Base-by-base conservation (phyloP, 371 early-diverging fungal species). In the Apophysomyces elegans region DNA sequence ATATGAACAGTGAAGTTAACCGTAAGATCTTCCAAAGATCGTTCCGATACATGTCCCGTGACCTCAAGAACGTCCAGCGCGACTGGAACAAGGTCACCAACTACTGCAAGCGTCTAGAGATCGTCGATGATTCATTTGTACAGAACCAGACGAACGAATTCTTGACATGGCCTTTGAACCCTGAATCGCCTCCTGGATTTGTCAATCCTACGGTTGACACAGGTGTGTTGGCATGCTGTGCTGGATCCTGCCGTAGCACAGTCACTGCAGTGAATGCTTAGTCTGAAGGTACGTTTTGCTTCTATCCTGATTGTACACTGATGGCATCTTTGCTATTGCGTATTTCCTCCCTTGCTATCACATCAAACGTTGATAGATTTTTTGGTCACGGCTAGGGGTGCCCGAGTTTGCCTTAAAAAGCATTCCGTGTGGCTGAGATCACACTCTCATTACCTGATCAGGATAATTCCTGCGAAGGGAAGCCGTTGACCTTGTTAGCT, bases 61-160 rank as follows among this genome's bases (percentile, higher is more conserved):
- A 82, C 58, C 59, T 85, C 56, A 78, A 83, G 81, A 89, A 89
- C 68, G 87, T 89, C 1, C 80, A 84, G 61, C 83, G 89, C 21
- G 88, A 88, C 71, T 87, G 89, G 89, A 80, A 80, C 74, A 89
- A 89, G 79, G 89, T 89, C 37, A 87, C 88, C 67, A 81, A 78
- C 59, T 88, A 86, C 71, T 79, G 80, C 78, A 87, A 86, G 76
- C 83, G 83, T 58, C 76, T 89, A 37, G 82, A 68, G 9, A 84
- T 88, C 58, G 83, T 88, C 26, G 80, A 84, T 36, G 76, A 76
- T 47, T 36, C 8, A 5, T 89, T 89, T 67, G 77, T 73, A 7
- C 88, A 86, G 67, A 89, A 89, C 72, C 73, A 76, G 74, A 86
- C 89, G 46, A 89, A 89, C 71, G 81, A 86, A 35, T 86, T 79